A percentile compares a stretch with the other conserved stretches of the same genome.
These are phyloP conservation scores for Saccharomycopsis sp. DNA, from an alignment of 805 yeast genomes.

Conservation along the genomic window DNA sequence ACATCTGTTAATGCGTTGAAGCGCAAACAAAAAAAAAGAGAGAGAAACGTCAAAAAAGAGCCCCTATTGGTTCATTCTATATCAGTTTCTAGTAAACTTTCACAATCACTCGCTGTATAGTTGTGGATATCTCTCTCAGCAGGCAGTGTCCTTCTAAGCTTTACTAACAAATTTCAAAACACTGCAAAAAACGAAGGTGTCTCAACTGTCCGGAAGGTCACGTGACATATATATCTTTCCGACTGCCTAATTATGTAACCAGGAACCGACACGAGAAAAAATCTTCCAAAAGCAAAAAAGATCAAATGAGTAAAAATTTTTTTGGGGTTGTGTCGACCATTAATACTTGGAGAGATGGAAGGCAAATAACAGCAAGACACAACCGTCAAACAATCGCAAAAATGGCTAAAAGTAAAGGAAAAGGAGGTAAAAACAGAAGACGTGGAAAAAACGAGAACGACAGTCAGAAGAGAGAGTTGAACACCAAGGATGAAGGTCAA, in stretches of 20 bases:
- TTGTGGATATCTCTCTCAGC: background rate
- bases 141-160: background rate
- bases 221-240: no score
- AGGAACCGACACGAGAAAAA: background rate
- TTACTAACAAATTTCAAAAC: background rate
- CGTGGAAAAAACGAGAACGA: slow-evolving; percentile 96
- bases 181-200: background rate
- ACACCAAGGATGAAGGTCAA: slow-evolving; percentile 91
- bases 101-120: no score
- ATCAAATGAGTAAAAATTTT: background rate
- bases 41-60: background rate
- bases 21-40: background rate
- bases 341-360: no score
- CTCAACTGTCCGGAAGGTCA: no score
- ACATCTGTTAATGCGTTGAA: background rate
- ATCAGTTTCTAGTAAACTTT: no score
- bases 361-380: no score
- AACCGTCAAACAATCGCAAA: no score
- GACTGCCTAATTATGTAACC: background rate
- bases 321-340: background rate
- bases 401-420: slow-evolving; percentile 74
- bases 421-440: slow-evolving; percentile 87
- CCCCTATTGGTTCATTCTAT: background rate
- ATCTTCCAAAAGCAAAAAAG: background rate
- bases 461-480: slow-evolving; percentile 89